Evolutionary conservation across 495 filamentous ascomycete species (phyloP), one percentile per base, ranked within the genome.

Genomic region (Aspergillus ellipticus): DNA sequence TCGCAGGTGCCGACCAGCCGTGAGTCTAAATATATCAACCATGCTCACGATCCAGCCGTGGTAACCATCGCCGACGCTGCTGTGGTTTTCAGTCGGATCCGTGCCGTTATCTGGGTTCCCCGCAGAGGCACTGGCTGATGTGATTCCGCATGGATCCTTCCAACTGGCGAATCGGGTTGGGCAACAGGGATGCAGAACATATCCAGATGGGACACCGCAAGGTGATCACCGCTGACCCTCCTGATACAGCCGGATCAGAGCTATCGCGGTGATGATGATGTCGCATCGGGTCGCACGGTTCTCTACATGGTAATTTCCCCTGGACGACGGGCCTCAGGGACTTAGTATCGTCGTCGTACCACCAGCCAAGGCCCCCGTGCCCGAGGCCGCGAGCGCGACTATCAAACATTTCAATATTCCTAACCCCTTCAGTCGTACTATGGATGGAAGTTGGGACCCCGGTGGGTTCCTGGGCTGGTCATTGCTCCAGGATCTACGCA

Each of bases 401-500:
- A 55, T 50, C 26, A 26, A 2, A 16, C 22, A 43, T 15, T 35
- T 43, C 28, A n/a, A 48, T 24, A 6, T n/a, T 28, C 20, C 16
- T 48, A 24, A n/a, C 22, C 15, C 9, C 45, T 22, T 24, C 24
- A 48, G 45, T 49, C 26, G 19, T 35, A 33, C 24, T 28, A 28
- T 28, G 24, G 24, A 28, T 19, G 47, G 24, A 51, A 26, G n/a
- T n/a, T n/a, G n/a, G 20, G 9, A 19, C 41, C 16, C 16, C 22
- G 42, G 55, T 57, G 55, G 55, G 42, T 53, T 51, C 33, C 13
- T 7, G 29, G 22, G 55, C 31, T 57, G 55, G 50, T 57, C 55
- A 37, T 57, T 57, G 55, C 55, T 53, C 19, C 39, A 42, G 21
- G 55, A 57, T 57, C 55, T 57, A 48, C 55, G 43, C 37, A n/a